These are phyloP conservation scores for Lablab purpureus DNA, from an alignment of 306 rosid genomes.

Conservation along the genomic window DNA sequence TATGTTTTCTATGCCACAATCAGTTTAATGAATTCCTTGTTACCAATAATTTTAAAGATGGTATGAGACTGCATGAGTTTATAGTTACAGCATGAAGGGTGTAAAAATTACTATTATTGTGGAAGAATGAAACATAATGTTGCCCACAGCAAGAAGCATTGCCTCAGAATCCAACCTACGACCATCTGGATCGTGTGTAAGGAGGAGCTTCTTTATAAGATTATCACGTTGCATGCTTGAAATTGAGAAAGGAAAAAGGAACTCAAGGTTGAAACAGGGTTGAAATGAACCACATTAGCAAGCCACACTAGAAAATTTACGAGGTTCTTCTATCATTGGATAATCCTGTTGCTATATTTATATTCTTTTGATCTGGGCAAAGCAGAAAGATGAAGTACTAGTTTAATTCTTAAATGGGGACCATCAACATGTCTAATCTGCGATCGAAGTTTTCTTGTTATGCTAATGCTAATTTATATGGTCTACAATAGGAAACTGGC, in stretches of 20 bases:
- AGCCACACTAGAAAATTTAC: neutral
- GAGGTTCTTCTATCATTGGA: neutral
- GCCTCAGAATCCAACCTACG: constrained; percentile 69
- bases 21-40: neutral
- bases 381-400: constrained; percentile 16
- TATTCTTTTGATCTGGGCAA: constrained; percentile 11
- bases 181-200: constrained; percentile 72
- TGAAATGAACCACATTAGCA: constrained; percentile 18
- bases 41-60: neutral
- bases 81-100: neutral
- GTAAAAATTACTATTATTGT: constrained; percentile 41
- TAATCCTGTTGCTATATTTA: constrained; percentile 17
- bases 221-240: constrained; percentile 48
- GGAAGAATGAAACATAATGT: constrained; percentile 60
- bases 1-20: neutral
- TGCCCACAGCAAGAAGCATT: constrained; percentile 59
- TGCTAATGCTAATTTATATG: constrained; percentile 6
- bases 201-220: constrained; percentile 62
- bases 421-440: neutral
- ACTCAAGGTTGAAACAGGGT: constrained; percentile 49
- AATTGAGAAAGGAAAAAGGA: constrained; percentile 42
- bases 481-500: neutral
- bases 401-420: constrained; percentile 16
- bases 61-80: neutral
- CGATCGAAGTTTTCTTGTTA: neutral